Percentiles rank a stretch among this genome's conserved stretches.
phyloP scores from a whole-genome alignment of 352 stramenopile genomes.

The Elongisporangium prolatum region DNA sequence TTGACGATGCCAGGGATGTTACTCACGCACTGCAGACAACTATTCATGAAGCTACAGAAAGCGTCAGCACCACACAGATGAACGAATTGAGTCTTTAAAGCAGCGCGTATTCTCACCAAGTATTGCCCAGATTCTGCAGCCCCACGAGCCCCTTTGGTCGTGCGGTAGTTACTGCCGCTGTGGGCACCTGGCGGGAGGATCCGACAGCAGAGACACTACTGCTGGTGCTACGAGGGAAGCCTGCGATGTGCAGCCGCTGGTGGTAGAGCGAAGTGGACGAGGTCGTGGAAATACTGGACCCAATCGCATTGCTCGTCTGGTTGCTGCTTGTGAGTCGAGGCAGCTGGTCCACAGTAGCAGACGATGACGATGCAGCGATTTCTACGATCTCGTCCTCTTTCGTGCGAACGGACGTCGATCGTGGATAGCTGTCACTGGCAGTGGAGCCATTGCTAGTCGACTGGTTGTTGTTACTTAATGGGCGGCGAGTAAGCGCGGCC shows the following conservation, averaged over 20 bases:
- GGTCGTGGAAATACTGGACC: constrained; percentile 2
- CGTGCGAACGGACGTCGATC: constrained; percentile 12
- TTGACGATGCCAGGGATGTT: constrained; percentile 47
- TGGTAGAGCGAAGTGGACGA: constrained; percentile 5
- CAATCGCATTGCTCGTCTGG: constrained; percentile 7
- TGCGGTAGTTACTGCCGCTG: constrained; percentile 6
- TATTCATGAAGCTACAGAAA: constrained; percentile 79
- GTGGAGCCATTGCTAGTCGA: constrained; percentile 18
- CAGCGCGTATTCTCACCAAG: constrained; percentile 31
- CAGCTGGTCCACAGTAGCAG: constrained; percentile 15
- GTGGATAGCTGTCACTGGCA: constrained; percentile 5
- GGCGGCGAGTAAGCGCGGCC: constrained; percentile 34
- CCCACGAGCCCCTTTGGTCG: constrained; percentile 41
- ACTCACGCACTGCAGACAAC: constrained; percentile 80
- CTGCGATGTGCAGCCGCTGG: constrained; percentile 7
- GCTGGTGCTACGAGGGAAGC: constrained; percentile 6
- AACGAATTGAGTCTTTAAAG: background rate
- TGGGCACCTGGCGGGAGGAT: constrained; percentile 8
- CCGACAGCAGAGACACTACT: constrained; percentile 21
- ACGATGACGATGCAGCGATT: constrained; percentile 16
- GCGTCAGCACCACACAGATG: background rate
- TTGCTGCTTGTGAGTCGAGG: constrained; percentile 11
- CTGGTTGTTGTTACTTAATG: constrained; percentile 20
- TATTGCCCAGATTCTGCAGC: constrained; percentile 80
- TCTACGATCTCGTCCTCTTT: constrained; percentile 3